These are phyloP conservation scores for Rutstroemia sp. DNA, from an alignment of 2,329 filamentous ascomycete genomes.

Conservation along the genomic window DNA sequence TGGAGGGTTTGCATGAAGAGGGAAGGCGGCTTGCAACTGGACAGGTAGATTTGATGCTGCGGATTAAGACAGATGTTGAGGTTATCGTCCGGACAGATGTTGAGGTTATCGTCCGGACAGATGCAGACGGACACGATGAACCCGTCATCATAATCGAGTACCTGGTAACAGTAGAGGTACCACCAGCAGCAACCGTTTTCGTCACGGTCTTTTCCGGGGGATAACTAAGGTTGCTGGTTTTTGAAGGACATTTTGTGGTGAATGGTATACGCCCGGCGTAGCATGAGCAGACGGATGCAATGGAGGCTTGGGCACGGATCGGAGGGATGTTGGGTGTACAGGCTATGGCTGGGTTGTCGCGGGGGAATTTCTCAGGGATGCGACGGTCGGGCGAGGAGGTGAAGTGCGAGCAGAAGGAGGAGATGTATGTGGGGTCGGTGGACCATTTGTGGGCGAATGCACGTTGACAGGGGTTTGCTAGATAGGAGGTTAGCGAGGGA, in stretches of 20 bases:
- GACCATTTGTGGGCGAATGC: too few species aligned
- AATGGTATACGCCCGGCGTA: neutral
- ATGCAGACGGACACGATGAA: neutral
- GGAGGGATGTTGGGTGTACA: neutral
- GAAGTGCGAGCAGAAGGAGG: too few species aligned
- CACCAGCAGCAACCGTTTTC: neutral
- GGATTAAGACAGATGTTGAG: too few species aligned
- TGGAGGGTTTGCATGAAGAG: too few species aligned
- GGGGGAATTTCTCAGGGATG: neutral
- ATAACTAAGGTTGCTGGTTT: neutral
- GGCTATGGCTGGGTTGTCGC: neutral
- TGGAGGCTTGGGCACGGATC: neutral
- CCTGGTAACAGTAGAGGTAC: neutral
- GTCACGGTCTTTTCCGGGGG: neutral
- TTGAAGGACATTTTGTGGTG: neutral
- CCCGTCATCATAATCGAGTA: neutral
- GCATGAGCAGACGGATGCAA: slow-evolving; percentile 2
- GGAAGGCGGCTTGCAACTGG: too few species aligned
- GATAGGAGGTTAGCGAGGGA: too few species aligned
- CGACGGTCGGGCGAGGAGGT: too few species aligned
- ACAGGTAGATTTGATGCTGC: too few species aligned
- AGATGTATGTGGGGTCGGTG: too few species aligned
- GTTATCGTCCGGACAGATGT: too few species aligned
- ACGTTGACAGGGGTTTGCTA: too few species aligned
- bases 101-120: too few species aligned